Evolutionary conservation across 768 basidiomycete genomes (phyloP).

Genomic region (Amanita phalloides): DNA sequence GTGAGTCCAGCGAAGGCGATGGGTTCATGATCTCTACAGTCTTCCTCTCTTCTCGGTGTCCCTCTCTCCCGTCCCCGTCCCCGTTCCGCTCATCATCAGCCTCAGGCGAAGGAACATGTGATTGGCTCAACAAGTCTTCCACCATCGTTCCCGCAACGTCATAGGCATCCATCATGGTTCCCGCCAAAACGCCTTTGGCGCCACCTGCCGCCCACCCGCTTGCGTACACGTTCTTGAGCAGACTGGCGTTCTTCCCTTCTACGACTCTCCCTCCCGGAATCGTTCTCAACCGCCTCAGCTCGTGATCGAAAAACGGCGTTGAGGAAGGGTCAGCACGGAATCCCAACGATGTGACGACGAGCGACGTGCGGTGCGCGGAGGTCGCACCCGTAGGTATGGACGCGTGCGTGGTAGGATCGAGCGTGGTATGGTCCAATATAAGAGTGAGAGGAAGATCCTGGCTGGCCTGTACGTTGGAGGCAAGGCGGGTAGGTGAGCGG

Average conservation of each 20-base stretch:
- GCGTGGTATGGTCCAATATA: constrained; percentile 48
- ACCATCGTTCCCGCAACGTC: constrained; percentile 64
- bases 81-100: not conserved
- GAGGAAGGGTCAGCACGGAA: constrained; percentile 56
- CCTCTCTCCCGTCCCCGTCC: not conserved
- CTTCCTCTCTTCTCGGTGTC: not conserved
- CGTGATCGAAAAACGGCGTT: constrained; percentile 44
- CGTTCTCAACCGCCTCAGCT: constrained; percentile 45
- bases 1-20: constrained; percentile 29
- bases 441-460: constrained; percentile 21
- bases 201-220: constrained; percentile 92
- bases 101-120: constrained; percentile 29
- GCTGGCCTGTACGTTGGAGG: constrained; percentile 1
- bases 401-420: constrained; percentile 34
- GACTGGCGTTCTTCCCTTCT: not conserved
- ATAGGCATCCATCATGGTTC: constrained; percentile 91
- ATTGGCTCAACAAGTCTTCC: not conserved
- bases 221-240: constrained; percentile 47
- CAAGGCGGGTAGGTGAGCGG: constrained; percentile 50
- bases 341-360: constrained; percentile 83
- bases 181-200: constrained; percentile 83
- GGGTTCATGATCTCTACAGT: constrained; percentile 19
- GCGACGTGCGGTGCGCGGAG: constrained; percentile 41
- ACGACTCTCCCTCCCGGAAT: constrained; percentile 26
- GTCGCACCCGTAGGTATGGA: constrained; percentile 43